Base-by-base conservation (phyloP, 305 asterid species). In the Solanum chacoense region DNA sequence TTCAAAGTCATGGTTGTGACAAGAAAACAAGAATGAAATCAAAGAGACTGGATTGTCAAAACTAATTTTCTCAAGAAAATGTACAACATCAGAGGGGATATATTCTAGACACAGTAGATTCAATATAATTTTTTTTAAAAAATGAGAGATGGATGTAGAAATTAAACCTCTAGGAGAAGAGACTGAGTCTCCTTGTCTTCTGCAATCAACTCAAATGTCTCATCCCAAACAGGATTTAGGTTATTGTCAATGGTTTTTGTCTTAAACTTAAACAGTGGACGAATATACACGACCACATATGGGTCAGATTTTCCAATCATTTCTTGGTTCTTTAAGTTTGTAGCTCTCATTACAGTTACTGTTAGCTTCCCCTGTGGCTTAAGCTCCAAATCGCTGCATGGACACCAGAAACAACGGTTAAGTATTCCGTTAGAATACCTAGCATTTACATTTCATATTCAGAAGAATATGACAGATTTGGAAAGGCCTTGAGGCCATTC, bases 271-370 rank as follows among this genome's bases (percentile, higher is more conserved):
- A 95, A 93, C 89, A 96, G 90, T 55, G 99, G 99, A 84, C 97
- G 98, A 14, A 98, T 91, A 90, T 94, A 88, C 38, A 95, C 90
- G 69, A 92, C 96, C 34, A 92, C 95, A 81, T 98, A 98, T 65
- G 98, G 99, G 93, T 98, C 99, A 87, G 99, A 98, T 90, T 98
- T 98, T 88, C 99, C 99, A 73, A 98, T 94, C 91, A 98, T 78
- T 90, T 98, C 99, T 95, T 92, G 95, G 92, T 98, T 98, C 94
- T 98, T 98, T 88, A 98, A 91, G 91, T 95, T 93, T 38, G 91
- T 95, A 45, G 99, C 99, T 92, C 84, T 92, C 63, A 92, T 71
- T 20, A 98, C 90, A 6, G 96, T 95, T 73, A 95, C 87, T 26
- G 91, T 92, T 72, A 98, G 94, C 90, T 90, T 94, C 88, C 99